Conservation (phyloP, 306 rosid genomes). For the Rosa lucieae region DNA sequence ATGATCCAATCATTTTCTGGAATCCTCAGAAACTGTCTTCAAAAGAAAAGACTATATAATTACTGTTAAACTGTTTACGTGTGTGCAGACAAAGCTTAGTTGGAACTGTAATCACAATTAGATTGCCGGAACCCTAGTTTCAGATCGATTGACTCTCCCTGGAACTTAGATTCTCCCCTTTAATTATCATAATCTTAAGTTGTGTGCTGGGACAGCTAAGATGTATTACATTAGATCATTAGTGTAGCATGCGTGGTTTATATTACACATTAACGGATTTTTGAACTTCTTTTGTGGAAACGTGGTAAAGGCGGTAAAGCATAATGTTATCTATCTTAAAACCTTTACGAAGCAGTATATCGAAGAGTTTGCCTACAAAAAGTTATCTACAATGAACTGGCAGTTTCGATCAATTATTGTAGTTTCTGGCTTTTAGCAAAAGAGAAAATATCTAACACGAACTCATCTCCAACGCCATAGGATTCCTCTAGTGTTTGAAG, state of each 20-base stretch:
- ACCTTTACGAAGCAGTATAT: not conserved
- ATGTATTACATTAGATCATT: not conserved
- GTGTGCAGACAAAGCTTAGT: not conserved
- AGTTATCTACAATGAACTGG: not conserved
- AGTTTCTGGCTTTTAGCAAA: not conserved
- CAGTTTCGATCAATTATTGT: not conserved
- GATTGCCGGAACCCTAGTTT: constrained; percentile 4
- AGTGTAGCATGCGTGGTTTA: not conserved
- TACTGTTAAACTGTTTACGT: not conserved
- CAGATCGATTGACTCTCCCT: not conserved
- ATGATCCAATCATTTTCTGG: not conserved
- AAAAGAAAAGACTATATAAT: not conserved
- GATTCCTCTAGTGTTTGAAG: not conserved
- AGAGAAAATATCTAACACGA: not conserved
- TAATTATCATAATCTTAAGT: too few relatives aligned
- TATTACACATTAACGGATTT: not conserved
- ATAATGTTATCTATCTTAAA: too few relatives aligned
- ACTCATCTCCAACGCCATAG: not conserved
- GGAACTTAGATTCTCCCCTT: not conserved
- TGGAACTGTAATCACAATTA: not conserved
- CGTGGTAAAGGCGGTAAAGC: too few relatives aligned
- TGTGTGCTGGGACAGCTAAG: not conserved
- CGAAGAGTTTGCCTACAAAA: not conserved
- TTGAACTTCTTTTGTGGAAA: not conserved
- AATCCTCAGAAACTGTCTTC: not conserved